Percentiles rank a stretch among this genome's conserved stretches.
These are phyloP conservation scores for Eucalyptus sp. DNA, from an alignment of 345 rosid species.

Conservation along the genomic window DNA sequence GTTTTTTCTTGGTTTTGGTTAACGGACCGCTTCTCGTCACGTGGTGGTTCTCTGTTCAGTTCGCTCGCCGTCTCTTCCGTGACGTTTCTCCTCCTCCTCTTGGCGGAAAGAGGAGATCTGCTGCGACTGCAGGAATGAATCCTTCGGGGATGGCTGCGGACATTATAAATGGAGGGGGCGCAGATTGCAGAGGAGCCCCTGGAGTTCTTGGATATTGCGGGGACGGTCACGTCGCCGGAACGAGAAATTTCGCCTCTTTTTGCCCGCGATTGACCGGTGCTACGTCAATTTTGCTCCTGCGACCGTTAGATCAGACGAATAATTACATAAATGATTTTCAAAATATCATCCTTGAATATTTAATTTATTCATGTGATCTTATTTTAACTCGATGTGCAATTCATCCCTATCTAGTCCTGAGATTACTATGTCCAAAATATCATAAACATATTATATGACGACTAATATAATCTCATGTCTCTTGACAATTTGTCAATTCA, in stretches of 20 bases:
- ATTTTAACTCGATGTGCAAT: fast-evolving
- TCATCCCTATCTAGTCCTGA: fast-evolving
- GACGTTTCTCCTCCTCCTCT: not conserved
- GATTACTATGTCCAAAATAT: too few species aligned
- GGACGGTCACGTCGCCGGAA: not conserved
- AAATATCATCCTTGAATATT: too few species aligned
- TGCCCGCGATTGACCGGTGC: too few species aligned
- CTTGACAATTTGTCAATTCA: fast-evolving
- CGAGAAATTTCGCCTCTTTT: not conserved
- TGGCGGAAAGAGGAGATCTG: not conserved
- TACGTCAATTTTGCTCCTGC: too few species aligned
- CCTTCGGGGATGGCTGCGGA: not conserved
- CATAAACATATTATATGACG: too few species aligned
- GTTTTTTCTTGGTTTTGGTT: not conserved
- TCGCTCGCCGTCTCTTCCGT: not conserved
- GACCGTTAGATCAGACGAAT: fast-evolving
- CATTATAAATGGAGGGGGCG: not conserved
- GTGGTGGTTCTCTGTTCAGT: not conserved
- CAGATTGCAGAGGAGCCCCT: not conserved
- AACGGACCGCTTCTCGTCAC: not conserved
- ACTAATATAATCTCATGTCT: too few species aligned
- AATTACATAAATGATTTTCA: too few species aligned
- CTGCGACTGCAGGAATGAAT: not conserved
- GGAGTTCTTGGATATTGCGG: not conserved
- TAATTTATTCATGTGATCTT: too few species aligned